Conservation (phyloP, 2,329 filamentous ascomycete genomes). For the Sporothrix sp. region DNA sequence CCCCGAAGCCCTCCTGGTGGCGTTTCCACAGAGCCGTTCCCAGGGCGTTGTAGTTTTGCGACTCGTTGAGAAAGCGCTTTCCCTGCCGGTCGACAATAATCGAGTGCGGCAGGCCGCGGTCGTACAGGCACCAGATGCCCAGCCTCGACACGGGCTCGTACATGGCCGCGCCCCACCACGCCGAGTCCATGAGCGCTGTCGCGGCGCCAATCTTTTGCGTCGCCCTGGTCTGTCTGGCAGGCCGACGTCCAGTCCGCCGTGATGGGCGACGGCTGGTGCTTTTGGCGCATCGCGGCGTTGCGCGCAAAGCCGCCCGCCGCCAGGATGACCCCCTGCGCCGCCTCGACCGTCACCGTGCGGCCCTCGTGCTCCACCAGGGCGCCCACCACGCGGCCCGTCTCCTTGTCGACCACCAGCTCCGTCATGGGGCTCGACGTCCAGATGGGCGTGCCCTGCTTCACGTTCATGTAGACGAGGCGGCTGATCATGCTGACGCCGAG, state of each 20-base stretch:
- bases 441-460: slow-evolving; percentile 8
- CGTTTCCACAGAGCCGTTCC: slow-evolving; percentile 20
- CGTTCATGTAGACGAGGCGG: slow-evolving; percentile 19
- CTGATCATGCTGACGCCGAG: slow-evolving; percentile 21
- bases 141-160: slow-evolving; percentile 20
- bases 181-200: slow-evolving; percentile 25
- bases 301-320: slow-evolving; percentile 28
- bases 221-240: slow-evolving; percentile 22
- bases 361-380: slow-evolving; percentile 22
- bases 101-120: slow-evolving; percentile 25
- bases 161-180: slow-evolving; percentile 28
- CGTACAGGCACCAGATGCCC: slow-evolving; percentile 21
- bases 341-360: slow-evolving; percentile 18
- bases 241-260: slow-evolving; percentile 22
- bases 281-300: slow-evolving; percentile 24
- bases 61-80: slow-evolving; percentile 28
- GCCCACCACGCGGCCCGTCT: slow-evolving; percentile 20
- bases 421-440: slow-evolving; percentile 16
- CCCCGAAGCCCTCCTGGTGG: slow-evolving; percentile 2
- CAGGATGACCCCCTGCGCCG: slow-evolving; percentile 25
- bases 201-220: slow-evolving; percentile 23
- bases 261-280: slow-evolving; percentile 18
- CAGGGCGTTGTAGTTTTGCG: slow-evolving; percentile 24
- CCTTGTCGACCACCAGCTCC: slow-evolving; percentile 13
- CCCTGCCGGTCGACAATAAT: slow-evolving; percentile 28